A percentile compares a stretch with the other conserved stretches of the same genome.
phyloP scores from a whole-genome alignment of 345 rosid species.

The Ricinus communis region DNA sequence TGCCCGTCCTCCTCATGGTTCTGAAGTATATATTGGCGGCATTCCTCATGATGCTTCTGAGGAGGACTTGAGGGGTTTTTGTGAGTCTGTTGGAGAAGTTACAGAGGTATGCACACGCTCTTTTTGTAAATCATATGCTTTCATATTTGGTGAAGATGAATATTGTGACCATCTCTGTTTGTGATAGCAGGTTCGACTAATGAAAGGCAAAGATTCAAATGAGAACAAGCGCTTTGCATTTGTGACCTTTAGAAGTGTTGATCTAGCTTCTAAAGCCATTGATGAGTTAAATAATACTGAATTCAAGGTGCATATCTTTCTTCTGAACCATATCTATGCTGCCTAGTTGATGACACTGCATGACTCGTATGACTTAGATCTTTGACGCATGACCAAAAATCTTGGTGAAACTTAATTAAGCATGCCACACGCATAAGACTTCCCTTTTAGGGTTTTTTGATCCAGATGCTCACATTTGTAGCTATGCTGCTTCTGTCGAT shows the following conservation, averaged over 20 bases:
- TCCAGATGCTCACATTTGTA: neutral
- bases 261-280: constrained; percentile 77
- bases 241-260: constrained; percentile 76
- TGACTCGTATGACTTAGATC: neutral
- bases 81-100: constrained; percentile 84
- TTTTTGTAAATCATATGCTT: neutral
- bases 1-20: constrained; percentile 91
- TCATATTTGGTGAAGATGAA: constrained; percentile 9
- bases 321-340: constrained; percentile 8
- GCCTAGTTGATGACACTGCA: neutral
- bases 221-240: constrained; percentile 84
- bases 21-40: constrained; percentile 87
- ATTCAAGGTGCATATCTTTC: constrained; percentile 54
- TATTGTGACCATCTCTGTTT: constrained; percentile 15
- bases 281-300: constrained; percentile 66
- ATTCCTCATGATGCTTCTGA: constrained; percentile 74
- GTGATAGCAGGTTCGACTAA: constrained; percentile 63
- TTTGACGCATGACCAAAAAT: neutral
- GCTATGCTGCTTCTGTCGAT: constrained; percentile 8
- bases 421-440: neutral
- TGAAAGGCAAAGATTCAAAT: constrained; percentile 80
- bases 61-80: constrained; percentile 65
- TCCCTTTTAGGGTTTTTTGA: neutral
- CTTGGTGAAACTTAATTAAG: neutral
- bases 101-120: constrained; percentile 51